Conservation (phyloP, 73 alveolate genomes). For the Symbiodinium pilosum region DNA sequence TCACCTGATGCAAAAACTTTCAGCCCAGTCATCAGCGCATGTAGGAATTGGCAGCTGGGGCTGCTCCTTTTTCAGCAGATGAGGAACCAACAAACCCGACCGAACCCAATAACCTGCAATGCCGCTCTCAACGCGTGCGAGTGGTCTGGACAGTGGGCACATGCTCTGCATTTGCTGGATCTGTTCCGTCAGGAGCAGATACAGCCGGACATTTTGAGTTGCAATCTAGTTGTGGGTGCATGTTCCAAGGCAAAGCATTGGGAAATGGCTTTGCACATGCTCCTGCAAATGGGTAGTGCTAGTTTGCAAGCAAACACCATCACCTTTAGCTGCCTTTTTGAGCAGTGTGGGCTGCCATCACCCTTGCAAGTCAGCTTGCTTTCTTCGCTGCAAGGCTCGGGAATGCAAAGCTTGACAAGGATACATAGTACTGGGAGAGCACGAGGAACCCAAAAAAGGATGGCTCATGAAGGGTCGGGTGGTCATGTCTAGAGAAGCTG, state of each 20-base stretch:
- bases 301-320: background rate
- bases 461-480: no score
- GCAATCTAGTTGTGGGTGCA: background rate
- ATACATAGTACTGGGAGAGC: no score
- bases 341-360: background rate
- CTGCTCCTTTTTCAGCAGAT: background rate
- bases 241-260: conserved; percentile 13
- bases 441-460: no score
- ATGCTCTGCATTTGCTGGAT: background rate
- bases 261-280: background rate
- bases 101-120: background rate
- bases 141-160: background rate
- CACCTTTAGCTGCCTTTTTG: background rate
- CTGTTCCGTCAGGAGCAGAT: background rate
- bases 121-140: background rate
- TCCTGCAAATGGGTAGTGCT: background rate
- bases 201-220: conserved; percentile 24
- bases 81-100: background rate
- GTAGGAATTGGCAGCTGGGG: conserved; percentile 18
- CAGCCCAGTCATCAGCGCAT: background rate
- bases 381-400: conserved; percentile 39
- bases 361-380: background rate
- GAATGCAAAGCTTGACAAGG: background rate
- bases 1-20: background rate
- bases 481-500: no score